These are phyloP conservation scores for Petunia secreta DNA, from an alignment of 257 asterid species.

Conservation along the genomic window DNA sequence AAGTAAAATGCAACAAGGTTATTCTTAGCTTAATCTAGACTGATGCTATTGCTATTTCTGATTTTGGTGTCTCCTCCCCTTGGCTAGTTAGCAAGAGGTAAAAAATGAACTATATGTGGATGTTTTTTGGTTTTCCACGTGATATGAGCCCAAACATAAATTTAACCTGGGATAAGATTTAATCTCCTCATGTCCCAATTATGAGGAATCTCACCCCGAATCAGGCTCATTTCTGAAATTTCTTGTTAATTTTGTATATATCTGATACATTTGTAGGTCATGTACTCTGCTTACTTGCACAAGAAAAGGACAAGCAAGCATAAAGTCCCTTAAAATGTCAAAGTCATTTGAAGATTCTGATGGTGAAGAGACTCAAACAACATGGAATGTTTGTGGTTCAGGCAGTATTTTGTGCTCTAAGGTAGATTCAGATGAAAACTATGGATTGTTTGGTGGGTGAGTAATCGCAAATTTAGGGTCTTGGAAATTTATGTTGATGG, in stretches of 20 bases:
- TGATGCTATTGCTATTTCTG: background rate
- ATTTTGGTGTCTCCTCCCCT: background rate
- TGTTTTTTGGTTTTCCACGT: background rate
- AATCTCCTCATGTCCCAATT: background rate
- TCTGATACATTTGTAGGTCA: constrained; percentile 51
- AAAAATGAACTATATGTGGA: background rate
- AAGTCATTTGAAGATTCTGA: constrained; percentile 39
- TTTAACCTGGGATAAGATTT: background rate
- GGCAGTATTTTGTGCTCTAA: constrained; percentile 70
- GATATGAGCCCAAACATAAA: background rate
- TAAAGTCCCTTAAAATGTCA: constrained; percentile 52
- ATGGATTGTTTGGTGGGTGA: constrained; percentile 94
- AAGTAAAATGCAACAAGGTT: background rate
- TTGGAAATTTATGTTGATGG: constrained; percentile 23
- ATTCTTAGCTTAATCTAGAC: background rate
- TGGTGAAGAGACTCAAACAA: constrained; percentile 51
- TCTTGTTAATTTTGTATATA: background rate
- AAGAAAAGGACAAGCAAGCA: constrained; percentile 59
- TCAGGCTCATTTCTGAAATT: background rate
- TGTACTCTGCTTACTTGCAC: constrained; percentile 73
- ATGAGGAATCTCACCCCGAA: background rate
- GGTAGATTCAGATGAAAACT: constrained; percentile 65
- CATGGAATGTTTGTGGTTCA: constrained; percentile 64
- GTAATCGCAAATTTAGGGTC: constrained; percentile 29
- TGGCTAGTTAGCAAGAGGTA: background rate